Evolutionary conservation across 2,329 filamentous ascomycete species (phyloP), one percentile per base, ranked within the genome.

Genomic region (Colletotrichum paranaense): DNA sequence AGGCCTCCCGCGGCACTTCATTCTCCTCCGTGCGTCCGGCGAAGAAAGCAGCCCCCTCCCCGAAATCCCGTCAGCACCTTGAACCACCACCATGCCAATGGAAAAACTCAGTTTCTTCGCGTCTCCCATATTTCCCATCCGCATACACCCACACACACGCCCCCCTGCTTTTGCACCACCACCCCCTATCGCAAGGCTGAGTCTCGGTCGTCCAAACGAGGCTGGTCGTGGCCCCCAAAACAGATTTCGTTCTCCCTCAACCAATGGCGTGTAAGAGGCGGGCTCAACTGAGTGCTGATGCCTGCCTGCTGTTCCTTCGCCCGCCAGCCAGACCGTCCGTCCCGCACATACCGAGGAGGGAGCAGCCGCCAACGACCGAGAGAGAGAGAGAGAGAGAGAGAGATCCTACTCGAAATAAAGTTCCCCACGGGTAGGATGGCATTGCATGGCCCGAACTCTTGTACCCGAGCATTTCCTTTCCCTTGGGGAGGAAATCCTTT

Each of bases 251-350:
- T 28, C 68, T 14, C n/a, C 5, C 16, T 12, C 62, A 2, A n/a
- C 70, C 70, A 73, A 73, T 73, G 55, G 70, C 70, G 66, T 73
- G 66, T 73, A 69, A 73, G 66, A 72, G 69, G 68, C 56, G 32
- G 14, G 24, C 11, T 32, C 42, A 11, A 16, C 30, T 16, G 3
- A 9, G 53, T 32, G 46, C 30, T 32, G 62, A 22, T 64, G 62
- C 62, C 62, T 53, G 22, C 24, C 22, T 12, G 57, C 57, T 42
- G 42, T 46, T 46, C 42, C 42, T 46, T 46, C 42, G 42, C 16
- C 42, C 35, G 35, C 35, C 35, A 16, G 35, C 35, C 35, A 14
- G 14, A 38, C 35, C 35, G 14, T 16, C 14, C 42, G 5, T n/a
- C 8, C 42, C 42, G 42, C n/a, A 26, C 22, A 46, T 53, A 28